Evolutionary conservation across 495 filamentous ascomycete genomes (phyloP).

Genomic region (Neurospora sp.): DNA sequence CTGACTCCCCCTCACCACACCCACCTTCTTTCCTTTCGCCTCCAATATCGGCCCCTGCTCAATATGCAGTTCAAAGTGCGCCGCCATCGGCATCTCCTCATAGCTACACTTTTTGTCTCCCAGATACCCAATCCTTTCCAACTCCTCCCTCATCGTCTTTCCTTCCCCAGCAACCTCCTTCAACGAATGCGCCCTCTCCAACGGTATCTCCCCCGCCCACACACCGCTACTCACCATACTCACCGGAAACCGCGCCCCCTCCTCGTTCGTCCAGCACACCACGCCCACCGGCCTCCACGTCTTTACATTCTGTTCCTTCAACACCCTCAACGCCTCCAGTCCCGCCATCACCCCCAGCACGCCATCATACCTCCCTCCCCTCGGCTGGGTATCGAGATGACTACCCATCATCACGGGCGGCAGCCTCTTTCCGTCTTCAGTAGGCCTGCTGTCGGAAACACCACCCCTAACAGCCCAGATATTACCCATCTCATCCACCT

Average conservation of each 20-base stretch:
- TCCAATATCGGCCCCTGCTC: conserved; percentile 71
- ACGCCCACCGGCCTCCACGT: conserved; percentile 63
- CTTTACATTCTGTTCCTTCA: conserved; percentile 59
- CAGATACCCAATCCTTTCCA: conserved; percentile 62
- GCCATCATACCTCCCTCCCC: conserved; percentile 66
- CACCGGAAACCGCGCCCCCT: conserved; percentile 71
- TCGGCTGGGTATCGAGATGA: conserved; percentile 73
- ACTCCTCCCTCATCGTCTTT: conserved; percentile 57
- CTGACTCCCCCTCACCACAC: conserved; percentile 61
- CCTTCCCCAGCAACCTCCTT: conserved; percentile 38
- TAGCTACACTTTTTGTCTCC: conserved; percentile 48
- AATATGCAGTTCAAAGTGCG: conserved; percentile 78
- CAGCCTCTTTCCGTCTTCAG: conserved; percentile 3
- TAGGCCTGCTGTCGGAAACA: not conserved
- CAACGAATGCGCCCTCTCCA: conserved; percentile 49
- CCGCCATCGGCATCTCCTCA: conserved; percentile 57
- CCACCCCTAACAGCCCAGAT: conserved; percentile 65
- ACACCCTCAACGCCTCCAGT: conserved; percentile 57
- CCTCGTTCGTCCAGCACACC: conserved; percentile 81
- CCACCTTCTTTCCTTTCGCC: conserved; percentile 45
- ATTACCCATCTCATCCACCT: conserved; percentile 47
- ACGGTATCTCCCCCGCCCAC: conserved; percentile 58
- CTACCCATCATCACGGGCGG: conserved; percentile 56
- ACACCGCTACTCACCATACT: conserved; percentile 71
- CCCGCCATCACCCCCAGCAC: conserved; percentile 66